Evolutionary conservation across 2,329 filamentous ascomycete genomes (phyloP).

Genomic region (Fusarium proliferatum): DNA sequence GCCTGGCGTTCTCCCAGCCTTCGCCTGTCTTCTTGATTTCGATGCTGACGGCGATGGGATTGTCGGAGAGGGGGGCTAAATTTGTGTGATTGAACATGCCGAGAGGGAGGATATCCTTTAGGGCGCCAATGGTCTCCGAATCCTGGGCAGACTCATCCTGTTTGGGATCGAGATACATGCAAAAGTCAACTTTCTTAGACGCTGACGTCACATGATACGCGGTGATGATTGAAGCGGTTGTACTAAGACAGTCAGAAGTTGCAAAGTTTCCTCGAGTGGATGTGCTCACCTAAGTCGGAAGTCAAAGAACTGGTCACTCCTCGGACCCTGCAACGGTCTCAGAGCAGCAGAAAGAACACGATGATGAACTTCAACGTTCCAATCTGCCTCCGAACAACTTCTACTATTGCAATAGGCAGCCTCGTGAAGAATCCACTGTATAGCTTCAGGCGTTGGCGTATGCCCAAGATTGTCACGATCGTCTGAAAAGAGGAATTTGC

Average conservation of each 20-base stretch:
- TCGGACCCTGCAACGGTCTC: background rate
- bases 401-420: background rate
- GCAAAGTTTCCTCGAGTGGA: rapidly evolving
- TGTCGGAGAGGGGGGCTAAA: background rate
- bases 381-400: background rate
- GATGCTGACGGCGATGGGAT: background rate
- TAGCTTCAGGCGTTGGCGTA: background rate
- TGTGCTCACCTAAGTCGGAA: background rate
- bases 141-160: background rate
- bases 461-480: background rate
- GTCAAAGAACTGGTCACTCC: background rate
- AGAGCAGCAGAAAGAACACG: background rate
- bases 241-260: background rate
- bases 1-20: background rate
- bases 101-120: background rate
- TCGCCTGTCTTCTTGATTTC: background rate
- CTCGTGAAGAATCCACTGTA: background rate
- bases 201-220: background rate
- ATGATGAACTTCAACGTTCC: background rate
- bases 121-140: background rate
- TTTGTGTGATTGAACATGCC: background rate
- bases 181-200: background rate
- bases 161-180: background rate
- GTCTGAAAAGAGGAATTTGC: conserved; percentile 10
- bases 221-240: background rate